phyloP scores from a whole-genome alignment of 73 alveolate species.

The Tetrahymena malaccensis region DNA sequence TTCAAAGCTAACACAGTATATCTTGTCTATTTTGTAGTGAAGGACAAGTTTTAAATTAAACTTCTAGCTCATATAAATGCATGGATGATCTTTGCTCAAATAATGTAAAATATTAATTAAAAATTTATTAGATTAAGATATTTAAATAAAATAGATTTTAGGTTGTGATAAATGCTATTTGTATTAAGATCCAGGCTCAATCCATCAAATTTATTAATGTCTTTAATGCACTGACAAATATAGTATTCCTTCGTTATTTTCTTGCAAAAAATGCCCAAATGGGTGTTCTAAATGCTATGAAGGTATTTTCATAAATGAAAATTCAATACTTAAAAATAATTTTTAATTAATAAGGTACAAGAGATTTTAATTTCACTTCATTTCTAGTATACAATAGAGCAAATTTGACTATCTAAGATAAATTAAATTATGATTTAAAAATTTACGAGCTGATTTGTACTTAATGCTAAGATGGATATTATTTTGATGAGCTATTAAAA shows the following conservation, averaged over 20 bases:
- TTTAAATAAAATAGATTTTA: background rate
- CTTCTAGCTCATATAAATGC: background rate
- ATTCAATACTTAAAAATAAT: background rate
- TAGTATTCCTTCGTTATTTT: background rate
- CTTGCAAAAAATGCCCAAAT: background rate
- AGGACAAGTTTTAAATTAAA: background rate
- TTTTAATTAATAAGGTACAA: background rate
- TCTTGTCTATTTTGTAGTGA: background rate
- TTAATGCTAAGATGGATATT: background rate
- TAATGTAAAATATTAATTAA: background rate
- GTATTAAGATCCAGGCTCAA: background rate
- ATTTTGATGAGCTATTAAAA: background rate
- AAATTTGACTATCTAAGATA: background rate
- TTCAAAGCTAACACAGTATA: background rate
- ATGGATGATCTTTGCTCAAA: background rate
- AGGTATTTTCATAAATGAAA: background rate
- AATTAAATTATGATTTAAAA: background rate
- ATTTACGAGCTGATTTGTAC: background rate
- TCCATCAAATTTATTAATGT: background rate
- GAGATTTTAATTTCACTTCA: background rate
- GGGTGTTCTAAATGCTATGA: background rate
- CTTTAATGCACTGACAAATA: background rate
- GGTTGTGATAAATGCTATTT: background rate
- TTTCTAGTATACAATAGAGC: background rate
- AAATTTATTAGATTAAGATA: background rate